Base-by-base conservation (phyloP, 805 yeast genomes). In the Candida corydali region DNA sequence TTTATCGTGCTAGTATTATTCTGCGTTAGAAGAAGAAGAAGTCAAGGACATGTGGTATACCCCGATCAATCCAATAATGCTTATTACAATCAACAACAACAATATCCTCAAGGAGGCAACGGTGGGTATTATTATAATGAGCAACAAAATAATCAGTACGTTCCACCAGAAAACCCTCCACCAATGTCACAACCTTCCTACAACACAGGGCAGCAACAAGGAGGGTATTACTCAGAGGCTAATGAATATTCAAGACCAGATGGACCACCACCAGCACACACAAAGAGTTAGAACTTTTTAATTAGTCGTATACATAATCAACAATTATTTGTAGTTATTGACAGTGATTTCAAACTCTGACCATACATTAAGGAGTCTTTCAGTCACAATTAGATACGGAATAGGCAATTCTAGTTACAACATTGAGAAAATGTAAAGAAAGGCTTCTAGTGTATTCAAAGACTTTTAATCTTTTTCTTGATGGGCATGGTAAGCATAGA, bases 191-290 rank as follows among this genome's bases (percentile, higher is more conserved):
- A 20, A 14, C 29, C 30, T 16, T n/a, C 28, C n/a, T 32, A 32
- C 12, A 34, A 29, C 11, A 28, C 29, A 10, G 23, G 22, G 5
- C 29, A 26, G 17, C 32, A 26, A 30, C 27, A 20, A 20, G 38
- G 38, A n/a, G n/a, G 19, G 8, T 25, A 17, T 30, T 27, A 35
- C 15, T 17, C 12, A 17, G 33, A 14, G 5, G 16, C 10, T 12
- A 32, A 16, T n/a, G 39, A 29, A 5, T 29, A 15, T 19, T 23
- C 34, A 29, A 24, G 34, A 15, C 39, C 39, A 5, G 20, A 29
- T 9, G 39, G 39, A 4, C 39, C 39, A 3, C 39, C 39, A 29
- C 39, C 39, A 3, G 39, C 34, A 15, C 39, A 36, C 20, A 29
- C 34, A 32, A 36, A 36, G 22, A n/a, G 12, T 9, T 31, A 31